Evolutionary conservation across 805 yeast genomes (phyloP), one percentile per base, ranked within the genome.

Genomic region (Ogataea ganodermae): DNA sequence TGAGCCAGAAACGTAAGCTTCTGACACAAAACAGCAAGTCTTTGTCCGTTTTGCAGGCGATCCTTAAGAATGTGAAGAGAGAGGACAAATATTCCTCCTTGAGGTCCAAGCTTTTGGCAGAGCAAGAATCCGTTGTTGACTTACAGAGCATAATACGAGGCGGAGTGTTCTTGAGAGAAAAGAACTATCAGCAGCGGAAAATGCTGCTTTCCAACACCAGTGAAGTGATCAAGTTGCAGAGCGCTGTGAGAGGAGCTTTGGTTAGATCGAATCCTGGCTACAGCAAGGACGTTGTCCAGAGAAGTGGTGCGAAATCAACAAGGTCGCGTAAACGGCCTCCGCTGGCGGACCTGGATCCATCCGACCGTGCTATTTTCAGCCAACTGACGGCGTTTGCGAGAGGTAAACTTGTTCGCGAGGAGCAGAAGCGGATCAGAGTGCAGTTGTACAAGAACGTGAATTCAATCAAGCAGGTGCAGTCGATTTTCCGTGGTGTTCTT

Each of bases 401-500:
- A 50, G 84, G 83, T 1, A 63, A 65, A 24, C 45, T 61, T 10
- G 59, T 69, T 0, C 65, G 83, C 52, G 57, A 50, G 1, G 55
- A 60, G 8, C 46, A 74, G 4, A 38, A 16, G 0, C 16, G 35
- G 7, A 52, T 55, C 13, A 59, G 51, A 27, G 28, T 27, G 10
- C 45, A 53, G 14, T 45, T 71, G 9, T 50, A 50, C 21, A 42
- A 43, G 33, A 38, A 58, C 26, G 56, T 52, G n/a, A 51, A 52
- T 18, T 58, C 70, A 2, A 58, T 81, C 1, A 58, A 73, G 2
- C 60, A 63, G 1, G 51, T 86, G 2, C 94, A 88, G 63, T 74
- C 87, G 0, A 55, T 67, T 5, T 69, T 83, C 46, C 74, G 90
- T 53, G 95, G 92, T 22, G 78, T 83, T 5, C 67, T 83, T 22